Percentiles rank a stretch among this genome's conserved stretches.
phyloP scores from a whole-genome alignment of 176 grass and related monocot species.

The Areca catechu region DNA sequence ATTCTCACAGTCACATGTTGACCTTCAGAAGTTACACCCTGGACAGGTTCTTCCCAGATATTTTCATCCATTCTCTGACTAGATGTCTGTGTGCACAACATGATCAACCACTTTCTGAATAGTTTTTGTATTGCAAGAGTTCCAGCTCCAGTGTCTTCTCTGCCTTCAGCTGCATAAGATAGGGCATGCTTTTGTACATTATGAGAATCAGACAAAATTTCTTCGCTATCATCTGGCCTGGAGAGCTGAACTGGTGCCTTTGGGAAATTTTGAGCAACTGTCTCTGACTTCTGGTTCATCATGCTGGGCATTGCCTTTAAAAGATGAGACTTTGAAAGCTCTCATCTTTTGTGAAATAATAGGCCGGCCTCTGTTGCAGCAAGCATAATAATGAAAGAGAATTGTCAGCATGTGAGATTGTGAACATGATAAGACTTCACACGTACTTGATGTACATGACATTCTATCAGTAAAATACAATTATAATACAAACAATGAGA shows the following conservation, averaged over 20 bases:
- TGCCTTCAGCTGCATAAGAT: conserved; percentile 6
- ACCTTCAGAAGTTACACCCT: conserved; percentile 7
- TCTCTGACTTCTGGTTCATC: conserved; percentile 6
- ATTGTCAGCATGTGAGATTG: neutral
- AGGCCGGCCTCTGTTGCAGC: neutral
- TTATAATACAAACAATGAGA: too few species aligned
- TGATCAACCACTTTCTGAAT: conserved; percentile 21
- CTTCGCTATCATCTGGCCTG: conserved; percentile 9
- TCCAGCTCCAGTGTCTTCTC: conserved; percentile 1
- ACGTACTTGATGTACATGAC: neutral
- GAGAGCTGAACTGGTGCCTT: conserved; percentile 22
- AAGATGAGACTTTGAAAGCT: conserved; percentile 19
- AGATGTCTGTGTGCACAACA: conserved; percentile 14
- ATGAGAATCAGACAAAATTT: conserved; percentile 18
- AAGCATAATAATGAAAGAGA: neutral
- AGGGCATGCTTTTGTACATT: conserved; percentile 9
- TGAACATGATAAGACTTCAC: too few species aligned
- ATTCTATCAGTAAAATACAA: neutral
- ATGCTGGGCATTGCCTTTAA: conserved; percentile 19
- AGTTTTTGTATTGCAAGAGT: conserved; percentile 21
- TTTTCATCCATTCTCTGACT: conserved; percentile 15
- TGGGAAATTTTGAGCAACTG: conserved; percentile 8
- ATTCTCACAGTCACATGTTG: conserved; percentile 2
- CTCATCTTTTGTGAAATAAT: conserved; percentile 6
- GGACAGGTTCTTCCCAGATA: neutral